Conservation (phyloP, 805 yeast genomes). For the Lachancea mirantina region DNA sequence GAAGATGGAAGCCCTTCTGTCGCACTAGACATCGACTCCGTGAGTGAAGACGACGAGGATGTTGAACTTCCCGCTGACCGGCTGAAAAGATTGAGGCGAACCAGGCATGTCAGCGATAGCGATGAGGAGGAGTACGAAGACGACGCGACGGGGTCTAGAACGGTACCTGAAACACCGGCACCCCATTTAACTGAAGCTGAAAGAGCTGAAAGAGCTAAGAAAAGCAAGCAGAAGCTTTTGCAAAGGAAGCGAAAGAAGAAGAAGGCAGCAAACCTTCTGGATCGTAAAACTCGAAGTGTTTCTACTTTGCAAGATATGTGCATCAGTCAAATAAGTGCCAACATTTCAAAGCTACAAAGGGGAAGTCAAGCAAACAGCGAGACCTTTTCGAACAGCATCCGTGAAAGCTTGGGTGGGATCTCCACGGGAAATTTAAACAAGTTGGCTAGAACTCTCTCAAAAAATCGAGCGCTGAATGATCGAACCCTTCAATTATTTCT, state of each 20-base stretch:
- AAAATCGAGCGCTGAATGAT: constrained; percentile 72
- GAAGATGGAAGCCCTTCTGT: constrained; percentile 6
- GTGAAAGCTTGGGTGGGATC: constrained; percentile 78
- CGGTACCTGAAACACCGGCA: constrained; percentile 6
- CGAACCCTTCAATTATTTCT: constrained; percentile 69
- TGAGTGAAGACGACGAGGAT: constrained; percentile 23
- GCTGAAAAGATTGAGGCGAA: constrained; percentile 5
- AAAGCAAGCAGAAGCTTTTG: constrained; percentile 43
- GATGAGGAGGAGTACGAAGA: constrained; percentile 20
- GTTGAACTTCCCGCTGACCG: constrained; percentile 1
- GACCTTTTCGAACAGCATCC: constrained; percentile 17
- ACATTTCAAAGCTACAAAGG: constrained; percentile 21
- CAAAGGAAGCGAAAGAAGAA: constrained; percentile 71
- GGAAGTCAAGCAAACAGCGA: constrained; percentile 13
- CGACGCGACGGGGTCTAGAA: constrained; percentile 4
- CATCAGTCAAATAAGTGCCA: constrained; percentile 54
- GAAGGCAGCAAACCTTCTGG: constrained; percentile 77
- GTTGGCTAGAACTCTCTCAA: constrained; percentile 68
- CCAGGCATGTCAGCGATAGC: constrained; percentile 11
- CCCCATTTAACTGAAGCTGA: constrained; percentile 7
- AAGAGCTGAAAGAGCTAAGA: constrained; percentile 34
- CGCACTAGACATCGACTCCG: constrained; percentile 10
- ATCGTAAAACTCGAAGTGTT: constrained; percentile 53
- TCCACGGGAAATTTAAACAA: constrained; percentile 65
- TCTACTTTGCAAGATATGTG: constrained; percentile 80